Base-by-base conservation (phyloP, 352 stramenopile genomes). In the Pythium guiyangense region DNA sequence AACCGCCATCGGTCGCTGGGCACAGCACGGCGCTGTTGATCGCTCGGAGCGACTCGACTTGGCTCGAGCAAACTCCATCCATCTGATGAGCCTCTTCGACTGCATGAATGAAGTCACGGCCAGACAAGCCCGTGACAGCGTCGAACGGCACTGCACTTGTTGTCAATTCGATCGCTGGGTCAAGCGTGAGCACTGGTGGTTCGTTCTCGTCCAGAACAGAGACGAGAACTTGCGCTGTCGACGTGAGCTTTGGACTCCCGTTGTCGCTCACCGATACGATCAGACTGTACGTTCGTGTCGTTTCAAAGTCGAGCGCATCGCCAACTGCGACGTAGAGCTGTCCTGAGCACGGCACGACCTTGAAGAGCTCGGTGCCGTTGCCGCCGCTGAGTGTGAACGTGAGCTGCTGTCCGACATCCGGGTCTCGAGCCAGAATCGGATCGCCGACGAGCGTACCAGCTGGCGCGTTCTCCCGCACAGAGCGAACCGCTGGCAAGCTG, bases 261-360 rank as follows among this genome's bases (percentile, higher is more conserved):
- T 71, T 83, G 50, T 87, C 77, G 10, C 39, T 60, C 31, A 84
- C 74, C 12, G 44, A 60, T 25, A 87, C 53, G 12, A 59, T 26
- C 0, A 87, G 34, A 8, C 50, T 11, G 35, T 73, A 61, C 4
- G 42, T 20, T 3, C 29, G 18, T 4, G 39, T 50, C 29, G 57
- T 59, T 43, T 87, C 77, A 34, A 64, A 84, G 49, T 87, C 72
- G 0, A 87, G 60, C 2, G 63, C 61, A 22, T 53, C 49, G 12
- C 60, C 63, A 9, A 63, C 62, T 20, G 67, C 67, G 1, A 87
- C 63, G 18, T 70, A 83, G 8, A 87, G 25, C 57, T 87, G 77
- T 0, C 77, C 77, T 49, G 67, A 81, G 42, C 77, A 83, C 15
- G 66, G 37, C n/a, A 77, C 42, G 34, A 84, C 79, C 3, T 61